Conservation (phyloP, 805 yeast genomes). For the Saccharomycopsis synnaedendra region DNA sequence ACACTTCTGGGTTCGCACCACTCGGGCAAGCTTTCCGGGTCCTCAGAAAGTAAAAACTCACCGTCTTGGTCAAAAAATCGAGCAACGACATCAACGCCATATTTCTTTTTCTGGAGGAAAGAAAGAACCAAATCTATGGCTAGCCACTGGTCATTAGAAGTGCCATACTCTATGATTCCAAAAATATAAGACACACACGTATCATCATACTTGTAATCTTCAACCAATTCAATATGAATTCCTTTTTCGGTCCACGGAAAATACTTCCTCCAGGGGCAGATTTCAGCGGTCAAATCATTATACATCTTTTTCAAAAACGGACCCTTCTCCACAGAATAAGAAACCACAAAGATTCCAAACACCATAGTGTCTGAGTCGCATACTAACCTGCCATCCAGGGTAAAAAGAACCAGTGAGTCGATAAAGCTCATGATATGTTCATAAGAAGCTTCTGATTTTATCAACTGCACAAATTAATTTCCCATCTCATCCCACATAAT, state of each 20-base stretch:
- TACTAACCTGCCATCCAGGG: slow-evolving; percentile 5
- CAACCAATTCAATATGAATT: slow-evolving; percentile 19
- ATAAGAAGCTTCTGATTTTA: too few relatives aligned
- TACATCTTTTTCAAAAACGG: slow-evolving; percentile 15
- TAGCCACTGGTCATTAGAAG: slow-evolving; percentile 33
- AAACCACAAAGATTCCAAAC: slow-evolving; percentile 21
- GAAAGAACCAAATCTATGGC: slow-evolving; percentile 29
- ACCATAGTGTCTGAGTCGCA: slow-evolving; percentile 17
- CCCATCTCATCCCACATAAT: too few relatives aligned
- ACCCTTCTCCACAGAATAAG: slow-evolving; percentile 13
- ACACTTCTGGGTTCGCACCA: slow-evolving; percentile 38
- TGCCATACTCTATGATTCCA: slow-evolving; percentile 25
- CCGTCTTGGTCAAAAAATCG: slow-evolving; percentile 42
- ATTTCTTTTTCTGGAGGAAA: slow-evolving; percentile 20
- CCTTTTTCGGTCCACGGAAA: slow-evolving; percentile 33
- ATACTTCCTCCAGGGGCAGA: slow-evolving; percentile 26
- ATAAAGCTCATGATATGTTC: too few relatives aligned
- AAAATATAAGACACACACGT: slow-evolving; percentile 18
- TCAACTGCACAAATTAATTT: too few relatives aligned
- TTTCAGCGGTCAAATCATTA: slow-evolving; percentile 18
- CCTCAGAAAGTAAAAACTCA: slow-evolving; percentile 42
- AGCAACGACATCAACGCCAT: slow-evolving; percentile 28
- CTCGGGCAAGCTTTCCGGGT: slow-evolving; percentile 33
- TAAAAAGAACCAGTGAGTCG: slow-evolving; percentile 1
- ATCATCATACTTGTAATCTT: slow-evolving; percentile 10